phyloP scores from a whole-genome alignment of 129 eudicot species.

The Glebionis coronaria region DNA sequence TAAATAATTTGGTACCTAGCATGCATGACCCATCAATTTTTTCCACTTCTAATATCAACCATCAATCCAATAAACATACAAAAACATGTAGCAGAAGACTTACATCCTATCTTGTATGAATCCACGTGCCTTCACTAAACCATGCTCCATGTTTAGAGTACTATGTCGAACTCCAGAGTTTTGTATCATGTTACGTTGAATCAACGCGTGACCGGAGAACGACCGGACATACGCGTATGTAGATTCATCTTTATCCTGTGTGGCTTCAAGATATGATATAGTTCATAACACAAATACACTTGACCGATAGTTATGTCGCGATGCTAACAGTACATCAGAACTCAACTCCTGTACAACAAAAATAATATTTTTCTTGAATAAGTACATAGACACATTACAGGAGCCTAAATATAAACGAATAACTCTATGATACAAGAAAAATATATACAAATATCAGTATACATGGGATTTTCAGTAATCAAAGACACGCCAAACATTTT shows the following conservation, averaged over 20 bases:
- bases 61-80: not conserved
- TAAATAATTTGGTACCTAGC: no score
- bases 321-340: constrained; percentile 7
- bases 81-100: constrained; percentile 14
- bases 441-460: no score
- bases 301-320: not conserved
- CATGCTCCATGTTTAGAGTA: constrained; percentile 47
- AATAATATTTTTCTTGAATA: not conserved
- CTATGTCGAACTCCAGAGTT: constrained; percentile 42
- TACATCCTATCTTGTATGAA: constrained; percentile 51
- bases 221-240: constrained; percentile 68
- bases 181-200: constrained; percentile 61
- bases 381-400: no score
- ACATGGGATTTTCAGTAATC: no score
- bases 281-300: no score
- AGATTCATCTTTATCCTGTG: no score
- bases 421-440: no score
- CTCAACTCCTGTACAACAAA: not conserved
- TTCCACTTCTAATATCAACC: constrained; percentile 5
- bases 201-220: constrained; percentile 56
- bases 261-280: no score
- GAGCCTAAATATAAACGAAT: no score
- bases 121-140: no score
- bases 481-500: no score
- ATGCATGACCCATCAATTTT: no score